Conservation (phyloP, 2,329 filamentous ascomycete genomes). For the Scopulariopsis brevicaulis region DNA sequence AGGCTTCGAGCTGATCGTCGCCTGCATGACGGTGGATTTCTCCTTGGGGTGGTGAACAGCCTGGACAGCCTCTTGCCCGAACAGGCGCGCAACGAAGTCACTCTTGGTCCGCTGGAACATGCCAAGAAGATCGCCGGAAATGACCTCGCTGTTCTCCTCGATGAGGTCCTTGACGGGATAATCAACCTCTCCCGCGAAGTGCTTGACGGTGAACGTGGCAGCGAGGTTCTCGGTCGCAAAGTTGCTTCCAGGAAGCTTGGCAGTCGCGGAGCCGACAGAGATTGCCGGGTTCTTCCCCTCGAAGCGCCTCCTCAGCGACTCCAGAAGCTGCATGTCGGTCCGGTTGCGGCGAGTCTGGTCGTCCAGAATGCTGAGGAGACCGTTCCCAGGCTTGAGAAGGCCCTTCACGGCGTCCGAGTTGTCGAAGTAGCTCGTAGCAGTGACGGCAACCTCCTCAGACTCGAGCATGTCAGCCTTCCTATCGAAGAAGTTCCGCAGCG, state of each 20-base stretch:
- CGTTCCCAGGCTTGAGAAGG: slow-evolving; percentile 84
- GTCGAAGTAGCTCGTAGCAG: slow-evolving; percentile 93
- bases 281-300: slow-evolving; percentile 92
- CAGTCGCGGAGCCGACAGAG: slow-evolving; percentile 60
- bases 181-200: slow-evolving; percentile 94
- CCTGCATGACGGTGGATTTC: slow-evolving; percentile 83
- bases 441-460: slow-evolving; percentile 81
- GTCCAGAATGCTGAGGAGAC: slow-evolving; percentile 85
- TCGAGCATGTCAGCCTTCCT: slow-evolving; percentile 88
- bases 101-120: slow-evolving; percentile 81
- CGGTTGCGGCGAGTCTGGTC: slow-evolving; percentile 88
- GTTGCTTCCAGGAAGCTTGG: slow-evolving; percentile 76
- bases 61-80: slow-evolving; percentile 90
- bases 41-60: slow-evolving; percentile 91
- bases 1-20: slow-evolving; percentile 91
- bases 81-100: slow-evolving; percentile 78
- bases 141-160: slow-evolving; percentile 92
- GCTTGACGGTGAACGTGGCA: slow-evolving; percentile 79
- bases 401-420: slow-evolving; percentile 92
- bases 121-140: slow-evolving; percentile 92
- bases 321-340: slow-evolving; percentile 79
- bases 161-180: slow-evolving; percentile 80
- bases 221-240: slow-evolving; percentile 74
- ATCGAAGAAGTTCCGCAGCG: slow-evolving; percentile 92
- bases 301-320: slow-evolving; percentile 85